These are phyloP conservation scores for Clavispora phyllophila DNA, from an alignment of 805 yeast species.

Conservation along the genomic window DNA sequence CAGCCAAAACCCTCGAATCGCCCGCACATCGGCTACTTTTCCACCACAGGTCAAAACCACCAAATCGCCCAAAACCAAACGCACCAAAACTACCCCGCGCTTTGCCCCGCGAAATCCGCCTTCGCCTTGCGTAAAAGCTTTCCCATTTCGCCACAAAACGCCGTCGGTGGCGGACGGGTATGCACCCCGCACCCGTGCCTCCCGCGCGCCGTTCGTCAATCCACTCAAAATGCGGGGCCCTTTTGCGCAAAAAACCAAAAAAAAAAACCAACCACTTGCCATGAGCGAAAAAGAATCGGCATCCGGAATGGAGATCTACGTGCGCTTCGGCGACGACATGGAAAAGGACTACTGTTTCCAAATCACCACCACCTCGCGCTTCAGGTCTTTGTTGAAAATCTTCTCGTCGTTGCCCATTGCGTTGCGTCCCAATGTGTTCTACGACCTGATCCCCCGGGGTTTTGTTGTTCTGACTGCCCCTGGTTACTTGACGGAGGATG, in stretches of 20 bases:
- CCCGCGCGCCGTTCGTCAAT: neutral
- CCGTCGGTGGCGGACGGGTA: neutral
- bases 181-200: neutral
- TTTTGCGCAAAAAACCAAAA: neutral
- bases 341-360: slow-evolving; percentile 90
- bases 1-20: no score
- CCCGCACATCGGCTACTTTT: no score
- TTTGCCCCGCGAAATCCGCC: no score
- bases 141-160: neutral
- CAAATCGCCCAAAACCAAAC: no score
- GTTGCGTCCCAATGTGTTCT: slow-evolving; percentile 76
- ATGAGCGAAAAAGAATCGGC: slow-evolving; percentile 3
- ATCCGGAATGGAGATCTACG: slow-evolving; percentile 44
- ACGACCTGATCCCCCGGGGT: slow-evolving; percentile 56
- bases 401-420: slow-evolving; percentile 67
- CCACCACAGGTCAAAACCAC: no score
- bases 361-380: slow-evolving; percentile 54
- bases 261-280: neutral
- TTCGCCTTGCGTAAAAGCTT: no score
- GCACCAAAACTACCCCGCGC: no score
- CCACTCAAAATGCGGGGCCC: neutral
- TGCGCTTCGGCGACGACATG: slow-evolving; percentile 78
- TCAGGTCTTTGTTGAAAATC: slow-evolving; percentile 54
- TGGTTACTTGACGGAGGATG: slow-evolving; percentile 80
- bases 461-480: slow-evolving; percentile 62